Base-by-base conservation (phyloP, 768 basidiomycete species). In the Gelatoporia subvermispora region DNA sequence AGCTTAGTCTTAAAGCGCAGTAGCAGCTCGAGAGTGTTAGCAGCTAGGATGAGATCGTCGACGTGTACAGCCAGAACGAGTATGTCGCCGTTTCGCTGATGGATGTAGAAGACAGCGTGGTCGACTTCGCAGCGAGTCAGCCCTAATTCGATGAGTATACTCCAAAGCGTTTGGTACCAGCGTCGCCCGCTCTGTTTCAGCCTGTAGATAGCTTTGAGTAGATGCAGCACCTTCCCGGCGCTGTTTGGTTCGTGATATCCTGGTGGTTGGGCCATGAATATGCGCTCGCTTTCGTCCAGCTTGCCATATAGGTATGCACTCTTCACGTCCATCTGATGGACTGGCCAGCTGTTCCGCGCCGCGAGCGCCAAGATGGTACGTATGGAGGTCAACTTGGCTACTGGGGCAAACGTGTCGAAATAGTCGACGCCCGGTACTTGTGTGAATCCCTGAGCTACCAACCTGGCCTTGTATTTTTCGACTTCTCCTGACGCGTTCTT, bases 271-370 rank as follows among this genome's bases (percentile, higher is more conserved):
- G 38, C 20, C 47, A 55, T 48, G 21, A 44, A 55, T 24, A 57
- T 49, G 10, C 8, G 8, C 18, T 40, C 38, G 15, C 17, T 37
- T 35, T 61, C 57, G 13, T 54, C 40, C 21, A 59, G 48, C 1
- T 50, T 18, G 0, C 52, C 52, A 34, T 66, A 60, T n/a, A 66
- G 61, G 39, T 60, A 66, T 1, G 63, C 68, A 0, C 55, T 58
- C 35, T 68, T 66, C 28, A 72, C 50, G 47, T 71, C 68, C 7
- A 69, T 47, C 45, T 68, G 65, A 8, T 65, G 54, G 3, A 70
- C 40, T 1, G 62, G 58, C 51, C 62, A 62, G 46, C 58, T 58
- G 17, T 48, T 18, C 0, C 37, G 2, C 1, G 61, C 62, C 2
- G 63, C 61, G 16, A n/a, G n/a, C n/a, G n/a, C n/a, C n/a, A n/a